A percentile compares a stretch with the other conserved stretches of the same genome.
Evolutionary conservation across 805 yeast species (phyloP).

Genomic region (Myxozyma mucilagina): DNA sequence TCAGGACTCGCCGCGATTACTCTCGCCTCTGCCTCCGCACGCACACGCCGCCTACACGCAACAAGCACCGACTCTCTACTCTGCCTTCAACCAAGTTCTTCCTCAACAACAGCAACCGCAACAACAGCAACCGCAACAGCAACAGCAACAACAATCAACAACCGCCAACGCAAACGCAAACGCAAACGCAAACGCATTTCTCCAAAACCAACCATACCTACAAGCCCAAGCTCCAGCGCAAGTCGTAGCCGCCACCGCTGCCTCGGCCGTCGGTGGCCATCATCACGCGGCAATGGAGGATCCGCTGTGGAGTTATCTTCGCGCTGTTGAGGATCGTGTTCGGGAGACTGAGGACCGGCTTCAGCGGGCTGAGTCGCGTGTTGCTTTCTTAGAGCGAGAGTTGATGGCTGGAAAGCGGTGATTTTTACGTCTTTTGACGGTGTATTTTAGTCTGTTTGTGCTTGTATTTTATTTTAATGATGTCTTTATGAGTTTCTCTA

Average conservation of each 20-base stretch:
- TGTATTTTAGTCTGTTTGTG: neutral
- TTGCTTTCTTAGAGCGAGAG: slow-evolving; percentile 29
- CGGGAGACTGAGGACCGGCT: slow-evolving; percentile 39
- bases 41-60: slow-evolving; percentile 16
- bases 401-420: slow-evolving; percentile 5
- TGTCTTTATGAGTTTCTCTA: neutral
- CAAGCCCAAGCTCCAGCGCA: slow-evolving; percentile 13
- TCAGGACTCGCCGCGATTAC: slow-evolving; percentile 23
- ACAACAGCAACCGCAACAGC: slow-evolving; percentile 15
- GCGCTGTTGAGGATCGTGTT: slow-evolving; percentile 37
- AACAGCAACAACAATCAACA: slow-evolving; percentile 10
- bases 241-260: too few species aligned
- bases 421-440: neutral
- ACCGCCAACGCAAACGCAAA: slow-evolving; percentile 4
- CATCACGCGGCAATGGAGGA: slow-evolving; percentile 27
- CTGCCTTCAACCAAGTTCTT: too few species aligned
- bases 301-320: slow-evolving; percentile 32
- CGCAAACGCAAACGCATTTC: slow-evolving; percentile 24
- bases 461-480: neutral
- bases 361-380: slow-evolving; percentile 38
- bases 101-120: neutral
- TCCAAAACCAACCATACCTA: slow-evolving; percentile 19
- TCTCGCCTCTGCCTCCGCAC: slow-evolving; percentile 30
- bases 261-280: slow-evolving; percentile 3
- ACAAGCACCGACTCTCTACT: too few species aligned